phyloP scores from a whole-genome alignment of 306 rosid species.

The Lathyrus tuberosus region DNA sequence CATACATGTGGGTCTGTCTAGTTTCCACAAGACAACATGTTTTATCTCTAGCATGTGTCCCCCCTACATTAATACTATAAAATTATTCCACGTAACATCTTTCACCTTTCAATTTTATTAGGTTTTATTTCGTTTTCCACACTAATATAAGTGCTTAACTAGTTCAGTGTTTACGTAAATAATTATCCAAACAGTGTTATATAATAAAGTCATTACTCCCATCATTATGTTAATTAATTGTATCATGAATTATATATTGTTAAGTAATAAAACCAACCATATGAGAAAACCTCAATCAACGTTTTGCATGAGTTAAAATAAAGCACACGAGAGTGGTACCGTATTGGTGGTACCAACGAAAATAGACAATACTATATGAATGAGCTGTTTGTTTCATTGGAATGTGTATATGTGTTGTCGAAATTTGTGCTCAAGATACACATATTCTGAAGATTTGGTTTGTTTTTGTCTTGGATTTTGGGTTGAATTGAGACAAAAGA shows the following conservation, averaged over 20 bases:
- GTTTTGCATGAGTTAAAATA: background rate
- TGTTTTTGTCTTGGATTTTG: constrained; percentile 22
- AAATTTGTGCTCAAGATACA: background rate
- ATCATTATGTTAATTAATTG: background rate
- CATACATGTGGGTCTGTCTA: constrained; percentile 28
- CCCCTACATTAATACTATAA: constrained; percentile 2
- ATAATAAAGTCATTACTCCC: background rate
- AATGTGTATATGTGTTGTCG: background rate
- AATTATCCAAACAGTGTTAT: background rate
- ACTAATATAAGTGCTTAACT: background rate
- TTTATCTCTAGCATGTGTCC: constrained; percentile 31
- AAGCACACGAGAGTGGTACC: background rate
- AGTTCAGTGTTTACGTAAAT: background rate
- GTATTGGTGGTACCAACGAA: background rate
- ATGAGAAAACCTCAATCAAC: constrained; percentile 7
- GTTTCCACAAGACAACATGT: constrained; percentile 1
- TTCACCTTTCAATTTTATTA: background rate
- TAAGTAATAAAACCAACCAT: too few species aligned
- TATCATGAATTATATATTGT: too few species aligned
- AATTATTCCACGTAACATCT: constrained; percentile 25
- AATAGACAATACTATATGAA: constrained; percentile 1
- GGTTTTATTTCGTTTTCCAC: constrained; percentile 10
- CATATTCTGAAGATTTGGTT: constrained; percentile 10
- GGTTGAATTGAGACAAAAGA: constrained; percentile 16
- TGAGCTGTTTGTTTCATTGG: constrained; percentile 27